Evolutionary conservation across 768 basidiomycete genomes (phyloP).

Genomic region (Amanita exitialis): DNA sequence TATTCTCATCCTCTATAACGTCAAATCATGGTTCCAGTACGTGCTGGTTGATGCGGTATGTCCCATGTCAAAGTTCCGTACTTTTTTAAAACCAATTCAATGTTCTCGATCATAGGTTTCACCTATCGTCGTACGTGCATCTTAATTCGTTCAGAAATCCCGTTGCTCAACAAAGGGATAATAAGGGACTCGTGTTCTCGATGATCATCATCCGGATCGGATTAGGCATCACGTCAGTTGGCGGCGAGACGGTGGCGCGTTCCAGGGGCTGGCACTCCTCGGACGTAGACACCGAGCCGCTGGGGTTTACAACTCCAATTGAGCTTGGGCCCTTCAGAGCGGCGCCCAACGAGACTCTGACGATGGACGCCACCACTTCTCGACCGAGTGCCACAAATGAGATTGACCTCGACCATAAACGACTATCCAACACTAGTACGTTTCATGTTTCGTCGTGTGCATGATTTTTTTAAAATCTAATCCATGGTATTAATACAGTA

Average conservation of each 20-base stretch:
- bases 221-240: conserved; percentile 18
- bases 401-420: neutral
- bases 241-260: neutral
- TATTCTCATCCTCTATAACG: conserved; percentile 22
- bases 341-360: neutral
- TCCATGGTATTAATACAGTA: neutral
- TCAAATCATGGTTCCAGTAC: conserved; percentile 25
- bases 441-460: neutral
- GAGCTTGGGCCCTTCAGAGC: neutral
- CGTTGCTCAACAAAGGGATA: neutral
- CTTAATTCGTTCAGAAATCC: neutral
- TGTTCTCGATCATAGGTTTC: neutral
- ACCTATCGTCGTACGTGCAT: neutral
- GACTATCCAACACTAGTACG: neutral
- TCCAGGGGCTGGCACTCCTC: neutral
- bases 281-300: neutral
- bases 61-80: conserved; percentile 2
- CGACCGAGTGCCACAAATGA: neutral
- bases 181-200: conserved; percentile 24
- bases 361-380: neutral
- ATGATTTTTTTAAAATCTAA: neutral
- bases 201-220: conserved; percentile 31
- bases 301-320: neutral
- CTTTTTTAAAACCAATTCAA: neutral
- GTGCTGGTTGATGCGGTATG: conserved; percentile 25